phyloP scores from a whole-genome alignment of 169 alveolate species.

The Cryptosporidium andersoni region DNA sequence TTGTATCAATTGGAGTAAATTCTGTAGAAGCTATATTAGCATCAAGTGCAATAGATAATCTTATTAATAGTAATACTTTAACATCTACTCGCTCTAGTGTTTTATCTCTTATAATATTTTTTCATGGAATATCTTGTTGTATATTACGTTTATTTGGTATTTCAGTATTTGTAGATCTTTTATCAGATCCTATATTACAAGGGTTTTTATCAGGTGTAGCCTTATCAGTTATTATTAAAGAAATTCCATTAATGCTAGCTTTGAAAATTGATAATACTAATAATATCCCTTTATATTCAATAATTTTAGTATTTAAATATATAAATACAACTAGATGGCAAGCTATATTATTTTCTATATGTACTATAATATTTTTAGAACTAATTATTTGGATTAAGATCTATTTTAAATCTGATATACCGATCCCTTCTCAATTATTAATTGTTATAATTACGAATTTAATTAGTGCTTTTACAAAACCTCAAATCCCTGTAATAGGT shows the following conservation, averaged over 20 bases:
- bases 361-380: constrained; percentile 38
- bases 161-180: constrained; percentile 52
- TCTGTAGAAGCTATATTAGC: constrained; percentile 59
- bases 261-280: constrained; percentile 23
- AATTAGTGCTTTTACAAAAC: constrained; percentile 36
- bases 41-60: constrained; percentile 34
- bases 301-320: constrained; percentile 6
- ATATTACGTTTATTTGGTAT: constrained; percentile 46
- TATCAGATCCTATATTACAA: constrained; percentile 47
- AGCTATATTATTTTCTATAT: constrained; percentile 33
- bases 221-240: constrained; percentile 39
- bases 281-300: constrained; percentile 33
- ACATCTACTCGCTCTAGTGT: constrained; percentile 24
- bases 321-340: constrained; percentile 23
- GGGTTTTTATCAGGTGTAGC: constrained; percentile 68
- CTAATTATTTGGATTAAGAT: constrained; percentile 17
- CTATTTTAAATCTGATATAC: constrained; percentile 21
- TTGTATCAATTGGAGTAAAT: constrained; percentile 47
- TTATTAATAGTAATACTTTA: constrained; percentile 26
- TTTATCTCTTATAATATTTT: constrained; percentile 25
- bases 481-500: constrained; percentile 46
- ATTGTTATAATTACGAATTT: constrained; percentile 30
- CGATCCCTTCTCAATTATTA: constrained; percentile 49
- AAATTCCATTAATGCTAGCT: constrained; percentile 65
- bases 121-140: constrained; percentile 54